Evolutionary conservation across 2,329 filamentous ascomycete species (phyloP), one percentile per base, ranked within the genome.

Genomic region (Claviceps humidiphila): DNA sequence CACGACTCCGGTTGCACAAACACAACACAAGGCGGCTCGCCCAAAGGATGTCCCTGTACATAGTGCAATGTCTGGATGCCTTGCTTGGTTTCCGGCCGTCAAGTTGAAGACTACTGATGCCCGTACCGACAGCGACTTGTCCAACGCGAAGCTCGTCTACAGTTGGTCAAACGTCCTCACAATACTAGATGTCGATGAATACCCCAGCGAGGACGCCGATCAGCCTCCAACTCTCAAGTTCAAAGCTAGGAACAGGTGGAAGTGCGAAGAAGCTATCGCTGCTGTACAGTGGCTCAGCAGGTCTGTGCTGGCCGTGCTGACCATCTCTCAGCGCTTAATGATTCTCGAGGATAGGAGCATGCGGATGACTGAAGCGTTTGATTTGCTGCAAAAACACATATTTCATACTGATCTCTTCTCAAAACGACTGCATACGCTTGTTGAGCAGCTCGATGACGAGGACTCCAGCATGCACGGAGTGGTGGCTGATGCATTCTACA

Each of bases 91-190:
- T 64, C 93, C 93, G 2, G 89, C 90, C 2, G 93, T 98, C 46
- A 93, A 87, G 63, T 73, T 98, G 44, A 97, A 97, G 66, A 79
- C 81, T 16, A 78, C 81, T 9, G 83, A 89, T 56, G 72, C 79
- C 1, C 75, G 78, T 47, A 81, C 79, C 0, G 82, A 81, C 5
- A 85, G 82, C 60, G 78, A 82, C 7, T 75, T 84, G 9, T 90
- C 87, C 17, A 85, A 83, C 62, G 86, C 85, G 40, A 97, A 98
- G 66, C 77, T 98, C 17, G 91, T 88, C 0, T 98, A 98, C 70
- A 96, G 90, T 67, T 98, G 93, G 93, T 97, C 93, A 2, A 97
- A 97, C 61, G 82, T 97, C n/a, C 71, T 98, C 58, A 97, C 90
- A 0, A 84, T 98, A 5, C 71, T 98, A 24, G 93, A 98, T 57